Percentiles rank a stretch among this genome's conserved stretches.
Conservation (phyloP, 768 basidiomycete species). For the Leccinum rimulosum region DNA sequence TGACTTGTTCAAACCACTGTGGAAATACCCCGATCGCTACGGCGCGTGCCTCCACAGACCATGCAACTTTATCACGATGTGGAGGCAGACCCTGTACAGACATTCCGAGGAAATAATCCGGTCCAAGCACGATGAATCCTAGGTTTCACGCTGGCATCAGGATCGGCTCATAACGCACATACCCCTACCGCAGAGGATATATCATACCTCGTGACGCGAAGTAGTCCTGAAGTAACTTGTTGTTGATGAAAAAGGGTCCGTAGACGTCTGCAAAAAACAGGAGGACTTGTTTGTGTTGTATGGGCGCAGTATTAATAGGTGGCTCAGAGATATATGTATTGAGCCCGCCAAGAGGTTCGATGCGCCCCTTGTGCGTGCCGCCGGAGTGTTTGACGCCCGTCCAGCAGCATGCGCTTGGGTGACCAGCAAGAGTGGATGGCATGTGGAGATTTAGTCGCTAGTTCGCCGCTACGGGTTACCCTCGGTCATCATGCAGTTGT, state of each 20-base stretch:
- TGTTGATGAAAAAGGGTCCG: constrained; percentile 55
- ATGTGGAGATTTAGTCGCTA: not conserved
- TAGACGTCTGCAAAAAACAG: constrained; percentile 57
- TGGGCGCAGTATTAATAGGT: constrained; percentile 15
- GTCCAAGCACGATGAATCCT: constrained; percentile 58
- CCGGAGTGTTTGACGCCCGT: constrained; percentile 49
- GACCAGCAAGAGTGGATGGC: constrained; percentile 33
- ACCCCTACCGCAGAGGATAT: not conserved
- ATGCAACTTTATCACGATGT: constrained; percentile 36
- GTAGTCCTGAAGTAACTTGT: constrained; percentile 57
- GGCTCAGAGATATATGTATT: constrained; percentile 57
- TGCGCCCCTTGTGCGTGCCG: constrained; percentile 45
- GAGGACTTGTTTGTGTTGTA: constrained; percentile 41
- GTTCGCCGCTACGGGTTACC: not conserved
- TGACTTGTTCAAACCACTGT: constrained; percentile 49
- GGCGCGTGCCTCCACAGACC: constrained; percentile 38
- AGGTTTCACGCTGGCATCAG: not conserved
- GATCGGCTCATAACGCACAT: not conserved
- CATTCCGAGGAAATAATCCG: constrained; percentile 62
- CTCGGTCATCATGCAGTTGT: not conserved
- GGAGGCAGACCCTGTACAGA: constrained; percentile 39
- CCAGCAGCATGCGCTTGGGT: constrained; percentile 50
- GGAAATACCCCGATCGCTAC: constrained; percentile 41
- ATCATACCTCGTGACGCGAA: constrained; percentile 55
- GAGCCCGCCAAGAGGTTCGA: constrained; percentile 44